phyloP scores from a whole-genome alignment of 139 green algal species.

The Nannochloris sp. region DNA sequence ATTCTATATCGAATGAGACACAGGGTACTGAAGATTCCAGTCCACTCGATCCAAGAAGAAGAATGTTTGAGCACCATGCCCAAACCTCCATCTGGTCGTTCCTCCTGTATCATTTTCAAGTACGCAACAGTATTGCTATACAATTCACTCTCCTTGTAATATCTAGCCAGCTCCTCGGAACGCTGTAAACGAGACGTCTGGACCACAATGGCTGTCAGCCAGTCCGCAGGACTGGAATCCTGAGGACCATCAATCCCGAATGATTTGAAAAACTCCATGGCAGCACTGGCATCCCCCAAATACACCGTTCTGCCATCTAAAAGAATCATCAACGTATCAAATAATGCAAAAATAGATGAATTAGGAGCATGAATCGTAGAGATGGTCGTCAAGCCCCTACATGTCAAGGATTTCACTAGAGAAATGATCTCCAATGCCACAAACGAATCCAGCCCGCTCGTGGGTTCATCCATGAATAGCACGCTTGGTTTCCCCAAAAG shows the following conservation, averaged over 20 bases:
- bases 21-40: not conserved
- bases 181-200: not conserved
- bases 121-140: not conserved
- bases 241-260: not conserved
- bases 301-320: constrained; percentile 7
- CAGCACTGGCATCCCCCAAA: not conserved
- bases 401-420: constrained; percentile 20
- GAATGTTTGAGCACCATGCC: not conserved
- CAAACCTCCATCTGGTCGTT: not conserved
- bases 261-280: not conserved
- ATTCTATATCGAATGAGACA: constrained; percentile 63
- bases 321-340: constrained; percentile 46
- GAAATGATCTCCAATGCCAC: constrained; percentile 53
- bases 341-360: constrained; percentile 60
- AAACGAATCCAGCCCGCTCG: constrained; percentile 14
- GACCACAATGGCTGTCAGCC: not conserved
- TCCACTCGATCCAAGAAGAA: not conserved
- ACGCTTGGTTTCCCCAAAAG: constrained; percentile 53
- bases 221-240: constrained; percentile 1
- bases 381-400: constrained; percentile 41
- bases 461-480: constrained; percentile 50
- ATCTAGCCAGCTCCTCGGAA: not conserved
- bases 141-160: not conserved
- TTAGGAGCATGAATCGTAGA: constrained; percentile 65
- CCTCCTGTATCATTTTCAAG: not conserved